phyloP scores from a whole-genome alignment of 129 eudicot species.

The Heracleum sosnowskyi region DNA sequence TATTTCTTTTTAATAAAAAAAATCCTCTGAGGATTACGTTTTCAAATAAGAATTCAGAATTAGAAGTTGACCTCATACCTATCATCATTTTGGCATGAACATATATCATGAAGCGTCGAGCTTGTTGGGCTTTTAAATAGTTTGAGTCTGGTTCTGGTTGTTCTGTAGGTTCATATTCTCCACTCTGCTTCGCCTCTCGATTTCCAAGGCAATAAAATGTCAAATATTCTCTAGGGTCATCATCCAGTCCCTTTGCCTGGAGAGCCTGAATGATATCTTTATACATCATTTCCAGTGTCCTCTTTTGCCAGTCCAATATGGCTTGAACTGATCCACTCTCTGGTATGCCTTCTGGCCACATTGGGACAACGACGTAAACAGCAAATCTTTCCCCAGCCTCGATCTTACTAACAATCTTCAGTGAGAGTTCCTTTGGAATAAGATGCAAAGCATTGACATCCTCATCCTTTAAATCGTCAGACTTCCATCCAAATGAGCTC shows the following conservation, averaged over 20 bases:
- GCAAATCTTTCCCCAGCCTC: conserved; percentile 75
- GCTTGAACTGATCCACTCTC: conserved; percentile 88
- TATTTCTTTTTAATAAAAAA: no score
- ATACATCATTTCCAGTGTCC: conserved; percentile 90
- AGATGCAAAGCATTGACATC: conserved; percentile 71
- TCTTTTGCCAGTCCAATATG: conserved; percentile 77
- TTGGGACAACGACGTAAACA: conserved; percentile 71
- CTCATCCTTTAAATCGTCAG: conserved; percentile 47
- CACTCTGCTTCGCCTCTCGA: conserved; percentile 62
- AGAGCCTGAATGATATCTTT: conserved; percentile 56
- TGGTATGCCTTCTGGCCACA: conserved; percentile 93
- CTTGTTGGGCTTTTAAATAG: conserved; percentile 59
- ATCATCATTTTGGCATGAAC: conserved; percentile 93
- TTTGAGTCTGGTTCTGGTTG: conserved; percentile 50
- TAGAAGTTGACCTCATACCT: conserved; percentile 26
- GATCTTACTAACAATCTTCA: conserved; percentile 72
- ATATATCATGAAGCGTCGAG: conserved; percentile 76
- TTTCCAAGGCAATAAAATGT: conserved; percentile 84
- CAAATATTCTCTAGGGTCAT: conserved; percentile 66
- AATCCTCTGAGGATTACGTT: no score
- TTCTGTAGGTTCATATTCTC: conserved; percentile 74
- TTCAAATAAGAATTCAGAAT: background rate
- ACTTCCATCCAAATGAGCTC: conserved; percentile 55
- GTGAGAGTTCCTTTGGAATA: conserved; percentile 66
- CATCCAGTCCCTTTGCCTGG: conserved; percentile 45